Conservation (phyloP, 805 yeast species). For the Kuraishia cidri region DNA sequence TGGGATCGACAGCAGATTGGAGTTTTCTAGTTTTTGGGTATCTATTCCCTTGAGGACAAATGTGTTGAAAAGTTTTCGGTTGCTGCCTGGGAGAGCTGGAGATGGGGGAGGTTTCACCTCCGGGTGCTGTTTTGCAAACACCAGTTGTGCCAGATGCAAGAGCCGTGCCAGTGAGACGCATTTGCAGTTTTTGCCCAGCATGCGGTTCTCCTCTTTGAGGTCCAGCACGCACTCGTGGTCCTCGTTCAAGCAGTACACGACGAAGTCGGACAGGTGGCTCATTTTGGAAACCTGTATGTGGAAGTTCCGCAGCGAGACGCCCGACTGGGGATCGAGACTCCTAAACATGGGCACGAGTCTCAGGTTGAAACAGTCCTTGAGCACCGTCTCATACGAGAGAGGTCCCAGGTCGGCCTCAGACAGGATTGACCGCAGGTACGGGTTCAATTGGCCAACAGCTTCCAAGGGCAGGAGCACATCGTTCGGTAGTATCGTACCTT, state of each 20-base stretch:
- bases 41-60: constrained; percentile 13
- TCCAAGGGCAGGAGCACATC: constrained; percentile 45
- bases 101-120: constrained; percentile 7
- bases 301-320: constrained; percentile 75
- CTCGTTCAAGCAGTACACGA: constrained; percentile 60
- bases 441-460: constrained; percentile 28
- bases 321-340: constrained; percentile 58
- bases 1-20: constrained; percentile 18
- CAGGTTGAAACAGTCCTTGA: constrained; percentile 32
- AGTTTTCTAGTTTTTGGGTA: constrained; percentile 7
- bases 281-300: constrained; percentile 80
- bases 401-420: constrained; percentile 5
- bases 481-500: constrained; percentile 42
- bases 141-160: constrained; percentile 31
- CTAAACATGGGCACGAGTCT: constrained; percentile 43
- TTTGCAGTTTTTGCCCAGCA: constrained; percentile 14
- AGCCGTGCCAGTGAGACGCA: constrained; percentile 30
- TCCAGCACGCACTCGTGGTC: constrained; percentile 17
- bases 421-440: constrained; percentile 7
- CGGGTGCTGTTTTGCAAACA: constrained; percentile 14
- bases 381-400: constrained; percentile 19
- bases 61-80: constrained; percentile 15
- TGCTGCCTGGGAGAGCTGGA: background rate
- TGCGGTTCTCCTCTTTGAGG: background rate
- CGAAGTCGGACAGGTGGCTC: constrained; percentile 64